Percentiles rank a stretch among this genome's conserved stretches.
phyloP scores from a whole-genome alignment of 1,284 basidiomycete genomes.

The Ustilago xerochloae region DNA sequence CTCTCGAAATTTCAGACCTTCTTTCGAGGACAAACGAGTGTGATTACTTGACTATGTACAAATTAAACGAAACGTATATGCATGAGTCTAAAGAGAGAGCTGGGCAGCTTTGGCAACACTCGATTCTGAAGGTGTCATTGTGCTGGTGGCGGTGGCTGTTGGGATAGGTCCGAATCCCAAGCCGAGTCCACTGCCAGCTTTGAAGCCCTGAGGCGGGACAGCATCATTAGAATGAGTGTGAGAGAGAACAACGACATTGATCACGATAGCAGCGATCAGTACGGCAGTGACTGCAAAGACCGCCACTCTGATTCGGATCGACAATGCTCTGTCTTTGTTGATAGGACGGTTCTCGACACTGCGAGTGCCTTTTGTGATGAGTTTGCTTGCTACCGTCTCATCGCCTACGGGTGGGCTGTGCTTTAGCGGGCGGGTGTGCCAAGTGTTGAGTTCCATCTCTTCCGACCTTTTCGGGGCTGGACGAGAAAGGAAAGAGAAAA shows the following conservation, averaged over 20 bases:
- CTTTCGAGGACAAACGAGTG: too few relatives aligned
- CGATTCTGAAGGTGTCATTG: not conserved
- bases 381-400: constrained; percentile 4
- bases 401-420: not conserved
- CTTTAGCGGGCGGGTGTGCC: not conserved
- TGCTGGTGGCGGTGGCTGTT: not conserved
- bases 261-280: constrained; percentile 11
- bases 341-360: constrained; percentile 32
- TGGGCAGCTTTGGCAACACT: constrained; percentile 23
- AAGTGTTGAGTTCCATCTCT: not conserved
- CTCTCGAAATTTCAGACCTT: not conserved
- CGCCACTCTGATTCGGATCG: not conserved
- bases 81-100: too few relatives aligned
- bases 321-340: not conserved
- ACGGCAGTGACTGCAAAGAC: not conserved
- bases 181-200: not conserved
- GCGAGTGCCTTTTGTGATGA: constrained; percentile 2
- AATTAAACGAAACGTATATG: too few relatives aligned
- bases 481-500: not conserved
- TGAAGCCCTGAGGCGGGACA: not conserved
- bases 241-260: constrained; percentile 18
- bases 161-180: not conserved
- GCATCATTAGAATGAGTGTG: not conserved
- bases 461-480: not conserved
- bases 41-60: too few relatives aligned